Base-by-base conservation (phyloP, 169 alveolate species). In the Eimeria tenella region DNA sequence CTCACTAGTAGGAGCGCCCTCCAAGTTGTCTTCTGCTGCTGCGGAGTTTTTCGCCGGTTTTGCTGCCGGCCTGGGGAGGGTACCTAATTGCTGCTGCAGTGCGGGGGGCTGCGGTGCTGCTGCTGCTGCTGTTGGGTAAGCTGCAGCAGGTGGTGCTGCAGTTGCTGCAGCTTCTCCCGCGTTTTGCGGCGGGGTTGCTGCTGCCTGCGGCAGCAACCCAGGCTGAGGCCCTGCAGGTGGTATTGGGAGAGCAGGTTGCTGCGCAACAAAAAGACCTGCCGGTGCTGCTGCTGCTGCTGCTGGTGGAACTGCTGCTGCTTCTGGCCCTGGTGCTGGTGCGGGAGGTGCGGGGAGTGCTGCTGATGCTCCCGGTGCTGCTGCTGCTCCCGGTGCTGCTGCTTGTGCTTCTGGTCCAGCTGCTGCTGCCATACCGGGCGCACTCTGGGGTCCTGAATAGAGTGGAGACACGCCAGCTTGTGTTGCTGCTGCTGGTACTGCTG, bases 401-500 rank as follows among this genome's bases (percentile, higher is more conserved):
- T 2, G 49, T 17, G 79, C 31, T 17, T 21, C 79, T 68, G 79
- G 52, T 9, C 7, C 21, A 19, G 79, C 79, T 68, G 50, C 79
- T 17, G 10, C 79, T 68, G 79, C 79, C 31, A 9, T 8, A 0
- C 50, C 50, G 10, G 79, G 52, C 1, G 79, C 31, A 13, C 21
- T 3, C 68, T 58, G 21, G 11, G 68, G 21, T 58, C 21, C 68
- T 58, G 68, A 10, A 58, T 58, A 10, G 11, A 13, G 11, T 10
- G 68, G 68, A 10, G 68, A 10, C 21, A 31, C 77, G 11, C 42
- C n/a, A 8, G 31, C 77, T 68, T 15, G 42, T 68, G 77, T 15
- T n/a, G 77, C 77, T 68, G 77, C 52, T 68, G 79, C 50, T 17
- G 79, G 50, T n/a, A 75, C 60, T 60, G 90, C 42, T 82, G 74